Conservation (phyloP, 805 yeast genomes). For the Cyberlindnera japonica region DNA sequence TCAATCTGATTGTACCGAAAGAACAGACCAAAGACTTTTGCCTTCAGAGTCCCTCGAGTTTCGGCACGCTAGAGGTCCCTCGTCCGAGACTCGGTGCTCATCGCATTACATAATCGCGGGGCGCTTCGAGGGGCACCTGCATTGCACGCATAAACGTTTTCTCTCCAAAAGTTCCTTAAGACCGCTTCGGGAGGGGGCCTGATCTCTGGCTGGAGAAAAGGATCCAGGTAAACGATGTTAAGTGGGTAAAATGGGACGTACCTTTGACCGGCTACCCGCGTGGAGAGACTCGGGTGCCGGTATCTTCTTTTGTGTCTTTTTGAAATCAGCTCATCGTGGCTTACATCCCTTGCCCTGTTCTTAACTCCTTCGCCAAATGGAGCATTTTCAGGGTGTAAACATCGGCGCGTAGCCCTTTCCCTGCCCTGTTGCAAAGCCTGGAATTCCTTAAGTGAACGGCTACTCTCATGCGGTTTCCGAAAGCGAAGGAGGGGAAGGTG, state of each 20-base stretch:
- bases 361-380: neutral
- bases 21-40: neutral
- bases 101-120: slow-evolving; percentile 2
- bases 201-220: neutral
- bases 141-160: neutral
- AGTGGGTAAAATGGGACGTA: too few relatives aligned
- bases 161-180: neutral
- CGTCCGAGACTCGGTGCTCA: neutral
- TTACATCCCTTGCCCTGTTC: neutral
- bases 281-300: neutral
- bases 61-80: too few relatives aligned
- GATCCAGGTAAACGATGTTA: neutral
- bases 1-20: neutral
- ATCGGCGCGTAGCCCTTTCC: slow-evolving; percentile 1
- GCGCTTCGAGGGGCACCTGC: slow-evolving; percentile 2
- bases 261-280: neutral
- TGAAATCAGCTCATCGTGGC: neutral
- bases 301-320: neutral
- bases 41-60: neutral
- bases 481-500: too few relatives aligned
- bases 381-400: neutral
- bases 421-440: too few relatives aligned
- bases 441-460: too few relatives aligned
- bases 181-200: neutral
- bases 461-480: too few relatives aligned